Evolutionary conservation across 768 basidiomycete genomes (phyloP), one percentile per base, ranked within the genome.

Genomic region (Agrocybe pediades): DNA sequence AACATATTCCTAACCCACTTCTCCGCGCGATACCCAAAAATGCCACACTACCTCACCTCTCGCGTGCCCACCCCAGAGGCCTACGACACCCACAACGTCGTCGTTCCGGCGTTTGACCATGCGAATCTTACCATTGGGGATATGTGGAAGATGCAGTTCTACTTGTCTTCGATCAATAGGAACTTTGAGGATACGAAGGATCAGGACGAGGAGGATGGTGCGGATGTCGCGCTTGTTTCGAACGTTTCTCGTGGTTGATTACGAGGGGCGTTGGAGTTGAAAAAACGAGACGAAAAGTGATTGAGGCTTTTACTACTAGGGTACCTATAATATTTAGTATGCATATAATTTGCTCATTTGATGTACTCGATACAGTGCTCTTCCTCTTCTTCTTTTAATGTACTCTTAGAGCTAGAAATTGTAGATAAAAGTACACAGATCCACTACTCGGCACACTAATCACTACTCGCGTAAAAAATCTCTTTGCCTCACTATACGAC

Each of bases 1-100:
- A 86, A 92, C 57, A 78, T 92, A 39, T 81, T 98, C n/a, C 80
- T 98, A 19, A 98, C 94, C 0, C 95, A 98, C 68, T 98, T 98
- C 72, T 97, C 95, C 9, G 91, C 91, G 36, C 86, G 95, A 24
- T 95, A 96, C 69, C 93, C 95, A 16, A 93, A 90, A 61, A 75
- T 95, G 65, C 92, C 92, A 2, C 83, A 82, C 21, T 72, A 79
- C 3, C 69, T 77, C 9, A 64, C 72, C 13, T 57, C 46, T 41
- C 41, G 42, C 13, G 17, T 21, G 1, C 43, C 59, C 16, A 24
- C 51, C 53, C 30, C 65, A 43, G 46, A 54, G 43, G 33, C 57
- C 30, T 41, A 27, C 53, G 44, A 56, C 49, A 39, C 54, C 24
- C 71, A 74, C 36, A 83, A 85, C 0, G 68, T 78, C 6, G 65